Evolutionary conservation across 148 eudicot genomes (phyloP).

Genomic region (Cornus florida): DNA sequence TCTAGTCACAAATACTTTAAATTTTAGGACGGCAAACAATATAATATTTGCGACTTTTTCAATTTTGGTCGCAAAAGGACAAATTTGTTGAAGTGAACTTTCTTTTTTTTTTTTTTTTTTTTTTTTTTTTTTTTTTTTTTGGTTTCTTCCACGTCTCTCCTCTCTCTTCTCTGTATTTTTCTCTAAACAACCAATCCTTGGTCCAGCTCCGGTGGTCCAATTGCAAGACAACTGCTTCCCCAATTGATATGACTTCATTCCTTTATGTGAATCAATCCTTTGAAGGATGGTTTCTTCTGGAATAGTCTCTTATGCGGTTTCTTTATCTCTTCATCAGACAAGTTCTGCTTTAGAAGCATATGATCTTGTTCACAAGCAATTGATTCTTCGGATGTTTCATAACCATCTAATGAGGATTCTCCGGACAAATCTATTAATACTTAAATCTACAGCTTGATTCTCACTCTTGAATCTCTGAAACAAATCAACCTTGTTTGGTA

Average conservation of each 20-base stretch:
- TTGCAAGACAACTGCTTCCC: constrained; percentile 76
- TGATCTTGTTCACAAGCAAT: constrained; percentile 2
- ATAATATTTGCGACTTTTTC: no score
- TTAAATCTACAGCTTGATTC: constrained; percentile 14
- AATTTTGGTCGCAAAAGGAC: no score
- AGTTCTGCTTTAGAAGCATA: constrained; percentile 14
- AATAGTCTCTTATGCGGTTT: constrained; percentile 36
- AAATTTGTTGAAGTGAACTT: no score
- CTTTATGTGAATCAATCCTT: constrained; percentile 78
- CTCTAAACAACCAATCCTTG: constrained; percentile 85
- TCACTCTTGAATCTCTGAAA: constrained; percentile 34
- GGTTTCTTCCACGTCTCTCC: no score
- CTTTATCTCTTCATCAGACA: constrained; percentile 28
- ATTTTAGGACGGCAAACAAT: no score
- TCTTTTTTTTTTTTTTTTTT: no score
- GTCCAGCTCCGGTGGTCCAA: constrained; percentile 97
- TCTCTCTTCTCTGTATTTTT: constrained; percentile 16
- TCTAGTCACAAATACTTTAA: no score
- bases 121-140: no score
- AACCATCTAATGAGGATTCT: constrained; percentile 32
- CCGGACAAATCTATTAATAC: no score
- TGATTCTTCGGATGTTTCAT: constrained; percentile 34
- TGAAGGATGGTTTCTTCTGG: constrained; percentile 45
- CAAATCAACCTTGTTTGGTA: constrained; percentile 58
- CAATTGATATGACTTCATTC: constrained; percentile 76